A percentile compares a stretch with the other conserved stretches of the same genome.
Evolutionary conservation across 768 basidiomycete species (phyloP).

Genomic region (Sarcodon sp.): DNA sequence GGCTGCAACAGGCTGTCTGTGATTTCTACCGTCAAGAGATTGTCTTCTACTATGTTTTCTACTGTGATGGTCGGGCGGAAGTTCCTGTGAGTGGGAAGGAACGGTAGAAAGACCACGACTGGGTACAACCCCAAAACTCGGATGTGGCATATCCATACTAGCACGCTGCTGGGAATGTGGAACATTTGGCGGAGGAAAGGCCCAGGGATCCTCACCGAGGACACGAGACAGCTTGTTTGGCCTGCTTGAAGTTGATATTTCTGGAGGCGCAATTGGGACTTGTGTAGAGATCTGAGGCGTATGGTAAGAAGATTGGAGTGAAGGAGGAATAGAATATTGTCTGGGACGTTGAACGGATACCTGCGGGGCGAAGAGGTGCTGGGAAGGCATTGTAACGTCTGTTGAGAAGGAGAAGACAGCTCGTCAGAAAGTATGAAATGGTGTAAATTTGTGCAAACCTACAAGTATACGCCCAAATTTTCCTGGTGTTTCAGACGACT

Average conservation of each 20-base stretch:
- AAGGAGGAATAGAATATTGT: slow-evolving; percentile 5
- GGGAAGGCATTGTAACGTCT: not conserved
- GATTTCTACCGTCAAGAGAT: slow-evolving; percentile 11
- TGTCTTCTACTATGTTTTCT: slow-evolving; percentile 5
- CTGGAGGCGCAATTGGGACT: slow-evolving; percentile 6
- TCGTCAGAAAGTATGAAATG: too few species aligned
- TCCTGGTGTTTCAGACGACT: too few species aligned
- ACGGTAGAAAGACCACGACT: slow-evolving; percentile 6
- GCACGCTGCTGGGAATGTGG: slow-evolving; percentile 16
- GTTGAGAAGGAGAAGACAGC: too few species aligned
- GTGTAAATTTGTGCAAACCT: too few species aligned
- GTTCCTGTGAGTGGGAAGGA: slow-evolving; percentile 4
- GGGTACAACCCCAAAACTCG: not conserved
- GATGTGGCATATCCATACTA: slow-evolving; percentile 9
- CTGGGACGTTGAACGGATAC: not conserved
- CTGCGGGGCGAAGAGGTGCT: not conserved
- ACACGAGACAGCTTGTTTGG: not conserved
- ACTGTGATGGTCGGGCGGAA: slow-evolving; percentile 6
- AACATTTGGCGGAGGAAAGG: not conserved
- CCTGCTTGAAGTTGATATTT: slow-evolving; percentile 2
- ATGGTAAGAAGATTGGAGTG: slow-evolving; percentile 7
- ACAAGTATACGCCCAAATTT: too few species aligned
- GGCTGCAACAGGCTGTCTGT: slow-evolving; percentile 8
- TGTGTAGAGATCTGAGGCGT: slow-evolving; percentile 9
- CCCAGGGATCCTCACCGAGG: slow-evolving; percentile 1